Evolutionary conservation across 495 filamentous ascomycete species (phyloP).

Genomic region (Viridothelium virens): DNA sequence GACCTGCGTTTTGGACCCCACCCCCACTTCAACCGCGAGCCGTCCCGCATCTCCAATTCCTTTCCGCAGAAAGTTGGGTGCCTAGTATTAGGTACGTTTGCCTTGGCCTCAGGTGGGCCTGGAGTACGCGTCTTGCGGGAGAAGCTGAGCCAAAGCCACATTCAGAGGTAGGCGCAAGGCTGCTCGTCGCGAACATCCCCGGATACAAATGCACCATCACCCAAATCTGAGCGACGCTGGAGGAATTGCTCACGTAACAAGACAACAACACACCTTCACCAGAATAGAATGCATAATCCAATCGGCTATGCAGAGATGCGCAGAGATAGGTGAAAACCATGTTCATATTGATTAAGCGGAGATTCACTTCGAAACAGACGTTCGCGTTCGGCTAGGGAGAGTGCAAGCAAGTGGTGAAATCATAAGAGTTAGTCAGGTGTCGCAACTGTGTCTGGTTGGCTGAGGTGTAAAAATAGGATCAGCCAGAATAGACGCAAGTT

Average conservation of each 20-base stretch:
- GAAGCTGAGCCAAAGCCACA: neutral
- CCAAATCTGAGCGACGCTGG: too few relatives aligned
- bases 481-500: neutral
- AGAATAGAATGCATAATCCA: neutral
- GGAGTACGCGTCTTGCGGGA: neutral
- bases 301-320: neutral
- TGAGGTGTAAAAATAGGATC: neutral
- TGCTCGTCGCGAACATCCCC: too few relatives aligned
- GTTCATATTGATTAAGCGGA: neutral
- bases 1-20: neutral
- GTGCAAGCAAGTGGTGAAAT: neutral
- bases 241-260: too few relatives aligned
- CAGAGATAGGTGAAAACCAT: neutral
- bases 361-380: neutral
- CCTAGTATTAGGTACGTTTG: neutral
- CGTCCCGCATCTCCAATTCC: conserved; percentile 9
- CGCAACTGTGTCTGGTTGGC: neutral
- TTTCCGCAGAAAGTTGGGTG: neutral
- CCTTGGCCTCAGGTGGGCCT: neutral
- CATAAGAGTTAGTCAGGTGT: neutral
- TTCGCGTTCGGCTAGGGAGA: neutral
- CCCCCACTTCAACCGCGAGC: conserved; percentile 1
- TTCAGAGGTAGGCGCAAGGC: too few relatives aligned
- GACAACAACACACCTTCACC: neutral
- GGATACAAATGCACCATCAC: too few relatives aligned